Evolutionary conservation across 2,329 filamentous ascomycete species (phyloP).

Genomic region (Aspergillus fumigatus): DNA sequence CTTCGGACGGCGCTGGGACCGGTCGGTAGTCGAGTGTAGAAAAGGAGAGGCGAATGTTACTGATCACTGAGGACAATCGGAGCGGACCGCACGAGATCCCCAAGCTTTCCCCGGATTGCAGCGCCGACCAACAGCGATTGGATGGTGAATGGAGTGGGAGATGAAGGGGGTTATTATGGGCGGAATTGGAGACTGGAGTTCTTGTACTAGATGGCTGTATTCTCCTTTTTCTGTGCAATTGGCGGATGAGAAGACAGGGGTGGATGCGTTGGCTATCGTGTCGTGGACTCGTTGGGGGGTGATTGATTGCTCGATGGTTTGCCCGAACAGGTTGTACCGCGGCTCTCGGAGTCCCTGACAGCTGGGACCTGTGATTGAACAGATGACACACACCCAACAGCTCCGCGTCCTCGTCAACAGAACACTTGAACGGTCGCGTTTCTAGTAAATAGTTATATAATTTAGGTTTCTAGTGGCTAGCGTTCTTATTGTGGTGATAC

Average conservation of each 20-base stretch:
- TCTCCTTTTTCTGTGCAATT: background rate
- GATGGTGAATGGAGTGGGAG: background rate
- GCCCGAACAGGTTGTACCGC: conserved; percentile 22
- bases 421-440: background rate
- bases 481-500: background rate
- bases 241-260: background rate
- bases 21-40: background rate
- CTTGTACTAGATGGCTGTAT: background rate
- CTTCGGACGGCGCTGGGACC: background rate
- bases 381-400: conserved; percentile 10
- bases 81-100: background rate
- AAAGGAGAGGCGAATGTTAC: background rate
- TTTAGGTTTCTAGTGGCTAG: background rate
- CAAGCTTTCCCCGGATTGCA: conserved; percentile 19
- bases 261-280: conserved; percentile 7
- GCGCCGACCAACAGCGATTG: background rate
- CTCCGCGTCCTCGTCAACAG: background rate
- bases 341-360: conserved; percentile 25
- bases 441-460: background rate
- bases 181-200: background rate
- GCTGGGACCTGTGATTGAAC: conserved; percentile 23
- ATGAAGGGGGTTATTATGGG: background rate
- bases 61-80: background rate
- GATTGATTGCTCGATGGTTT: conserved; percentile 1
- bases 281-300: background rate